Base-by-base conservation (phyloP, 257 asterid species). In the Solanum clarkiae region DNA sequence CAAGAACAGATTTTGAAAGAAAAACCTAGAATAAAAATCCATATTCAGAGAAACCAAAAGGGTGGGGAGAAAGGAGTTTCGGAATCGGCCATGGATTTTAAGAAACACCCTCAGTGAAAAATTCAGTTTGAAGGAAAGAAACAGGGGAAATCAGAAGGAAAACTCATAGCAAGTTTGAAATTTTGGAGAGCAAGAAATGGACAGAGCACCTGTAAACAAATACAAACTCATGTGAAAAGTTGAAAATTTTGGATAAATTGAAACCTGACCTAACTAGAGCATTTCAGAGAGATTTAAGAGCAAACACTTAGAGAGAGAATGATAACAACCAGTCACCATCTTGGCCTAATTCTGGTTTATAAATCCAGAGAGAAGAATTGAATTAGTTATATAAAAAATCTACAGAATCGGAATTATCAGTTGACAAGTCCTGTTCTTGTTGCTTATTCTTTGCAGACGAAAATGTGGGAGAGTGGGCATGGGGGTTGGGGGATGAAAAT, bases 181-280 rank as follows among this genome's bases (percentile, higher is more conserved):
- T 40, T 70, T 57, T 88, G 89, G 26, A 82, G 54, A 51, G 62
- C n/a, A 44, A 57, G 92, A 91, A 80, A 90, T 70, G 44, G 95
- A 93, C 98, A 75, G 6, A 1, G 65, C 82, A 94, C 92, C 98
- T 86, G 87, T 13, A 87, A 89, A 66, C 63, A 88, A 83, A 88
- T 17, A 81, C 80, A 80, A 18, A 80, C 69, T 54, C 15, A 87
- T 11, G 16, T 55, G 15, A 18, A 80, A 82, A 69, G 86, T 66
- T 18, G 29, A 36, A 74, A 86, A 42, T 51, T 83, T 80, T 71
- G 44, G 88, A 83, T 69, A 44, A 40, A 87, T 86, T 60, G 97
- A 93, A 90, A 92, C 84, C 88, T 90, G 90, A 94, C 96, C 98
- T 86, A 94, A 93, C 87, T 80, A 89, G 92, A 88, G 88, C 69